phyloP scores from a whole-genome alignment of 768 basidiomycete species.

The Phaeotremella skinneri region DNA sequence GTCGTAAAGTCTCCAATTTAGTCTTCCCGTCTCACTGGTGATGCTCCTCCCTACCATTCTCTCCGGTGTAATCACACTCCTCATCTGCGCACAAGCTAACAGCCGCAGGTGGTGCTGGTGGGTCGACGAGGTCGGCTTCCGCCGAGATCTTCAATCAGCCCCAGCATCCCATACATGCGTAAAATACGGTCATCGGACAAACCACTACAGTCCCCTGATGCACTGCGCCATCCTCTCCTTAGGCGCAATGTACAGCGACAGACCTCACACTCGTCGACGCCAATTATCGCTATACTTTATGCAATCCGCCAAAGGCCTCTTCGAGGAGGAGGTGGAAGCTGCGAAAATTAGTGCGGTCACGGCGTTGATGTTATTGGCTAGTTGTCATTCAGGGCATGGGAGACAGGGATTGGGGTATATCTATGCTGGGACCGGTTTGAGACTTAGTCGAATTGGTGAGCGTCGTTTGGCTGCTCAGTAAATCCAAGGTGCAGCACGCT shows the following conservation, averaged over 20 bases:
- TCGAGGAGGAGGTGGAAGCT: slow-evolving; percentile 24
- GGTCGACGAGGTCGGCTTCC: background rate
- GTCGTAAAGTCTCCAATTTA: background rate
- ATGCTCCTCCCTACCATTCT: too few relatives aligned
- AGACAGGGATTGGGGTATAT: slow-evolving; percentile 8
- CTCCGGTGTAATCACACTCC: too few relatives aligned
- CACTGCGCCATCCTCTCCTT: slow-evolving; percentile 10
- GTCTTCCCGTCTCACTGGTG: too few relatives aligned
- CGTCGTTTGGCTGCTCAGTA: background rate
- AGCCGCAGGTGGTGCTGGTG: slow-evolving; percentile 1
- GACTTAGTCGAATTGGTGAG: slow-evolving; percentile 5
- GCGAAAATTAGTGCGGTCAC: slow-evolving; percentile 17
- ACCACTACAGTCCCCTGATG: slow-evolving; percentile 10
- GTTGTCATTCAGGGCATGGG: slow-evolving; percentile 3
- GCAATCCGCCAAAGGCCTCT: slow-evolving; percentile 5
- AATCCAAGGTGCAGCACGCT: background rate
- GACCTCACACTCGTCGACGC: background rate
- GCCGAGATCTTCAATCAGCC: background rate
- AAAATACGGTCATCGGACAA: slow-evolving; percentile 2
- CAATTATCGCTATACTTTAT: background rate
- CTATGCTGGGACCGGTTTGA: slow-evolving; percentile 14
- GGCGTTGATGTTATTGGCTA: slow-evolving; percentile 22
- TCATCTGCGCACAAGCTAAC: too few relatives aligned
- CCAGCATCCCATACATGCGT: background rate
- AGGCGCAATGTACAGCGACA: slow-evolving; percentile 1